phyloP scores from a whole-genome alignment of 2,329 filamentous ascomycete species.

The Penicillium sp. region DNA sequence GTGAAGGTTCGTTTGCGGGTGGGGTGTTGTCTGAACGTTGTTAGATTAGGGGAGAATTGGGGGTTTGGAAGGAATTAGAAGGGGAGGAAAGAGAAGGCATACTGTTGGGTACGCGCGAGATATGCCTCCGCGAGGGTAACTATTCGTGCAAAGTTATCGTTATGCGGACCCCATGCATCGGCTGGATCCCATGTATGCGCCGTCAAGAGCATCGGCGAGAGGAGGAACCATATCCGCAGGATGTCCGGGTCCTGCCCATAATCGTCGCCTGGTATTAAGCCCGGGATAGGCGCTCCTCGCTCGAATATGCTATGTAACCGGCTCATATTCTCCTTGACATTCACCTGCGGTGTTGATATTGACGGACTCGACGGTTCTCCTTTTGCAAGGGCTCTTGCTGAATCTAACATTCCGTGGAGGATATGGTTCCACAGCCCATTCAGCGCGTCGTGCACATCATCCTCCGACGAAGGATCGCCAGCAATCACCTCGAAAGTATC shows the following conservation, averaged over 20 bases:
- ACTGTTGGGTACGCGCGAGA: not conserved
- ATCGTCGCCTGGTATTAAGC: not conserved
- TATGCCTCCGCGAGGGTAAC: slow-evolving; percentile 7
- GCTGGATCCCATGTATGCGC: slow-evolving; percentile 11
- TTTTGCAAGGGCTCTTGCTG: not conserved
- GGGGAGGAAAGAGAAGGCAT: too few relatives aligned
- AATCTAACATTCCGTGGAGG: slow-evolving; percentile 8
- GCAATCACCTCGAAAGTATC: slow-evolving; percentile 2
- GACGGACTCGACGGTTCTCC: not conserved
- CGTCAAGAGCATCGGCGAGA: slow-evolving; percentile 9
- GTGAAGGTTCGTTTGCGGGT: slow-evolving; percentile 11
- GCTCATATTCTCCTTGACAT: slow-evolving; percentile 7
- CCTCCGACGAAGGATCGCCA: not conserved
- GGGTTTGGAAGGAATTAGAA: not conserved
- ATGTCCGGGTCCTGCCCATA: slow-evolving; percentile 14
- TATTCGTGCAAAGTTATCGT: slow-evolving; percentile 9
- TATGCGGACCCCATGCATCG: slow-evolving; percentile 11
- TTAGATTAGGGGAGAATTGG: not conserved
- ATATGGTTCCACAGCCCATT: slow-evolving; percentile 13
- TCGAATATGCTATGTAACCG: not conserved
- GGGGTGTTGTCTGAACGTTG: not conserved
- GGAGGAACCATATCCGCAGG: slow-evolving; percentile 11
- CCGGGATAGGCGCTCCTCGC: not conserved
- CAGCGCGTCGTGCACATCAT: slow-evolving; percentile 10
- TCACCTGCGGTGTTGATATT: not conserved